phyloP scores from a whole-genome alignment of 179 eudicot genomes.

The Gypsophila paniculata region DNA sequence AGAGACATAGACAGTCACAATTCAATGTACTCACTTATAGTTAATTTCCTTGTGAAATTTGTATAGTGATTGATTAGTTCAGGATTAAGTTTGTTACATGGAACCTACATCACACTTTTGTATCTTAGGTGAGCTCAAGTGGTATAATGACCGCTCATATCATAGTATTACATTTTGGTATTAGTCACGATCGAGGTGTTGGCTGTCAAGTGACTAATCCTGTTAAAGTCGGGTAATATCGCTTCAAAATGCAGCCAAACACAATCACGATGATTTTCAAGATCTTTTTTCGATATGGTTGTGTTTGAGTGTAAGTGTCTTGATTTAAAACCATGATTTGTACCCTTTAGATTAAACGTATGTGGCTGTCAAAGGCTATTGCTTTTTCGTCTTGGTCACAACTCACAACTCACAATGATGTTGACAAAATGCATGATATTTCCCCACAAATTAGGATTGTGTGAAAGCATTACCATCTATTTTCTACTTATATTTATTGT shows the following conservation, averaged over 20 bases:
- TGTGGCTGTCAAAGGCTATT: not conserved
- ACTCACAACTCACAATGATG: not conserved
- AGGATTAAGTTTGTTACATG: not conserved
- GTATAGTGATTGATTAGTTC: not conserved
- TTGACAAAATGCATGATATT: not conserved
- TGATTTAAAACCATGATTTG: not conserved
- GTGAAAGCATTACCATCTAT: not conserved
- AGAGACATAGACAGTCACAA: not conserved
- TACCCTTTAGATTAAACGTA: not conserved
- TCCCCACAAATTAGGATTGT: not conserved
- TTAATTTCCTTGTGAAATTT: not conserved
- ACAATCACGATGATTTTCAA: too few relatives aligned
- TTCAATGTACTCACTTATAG: not conserved
- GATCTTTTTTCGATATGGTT: too few relatives aligned
- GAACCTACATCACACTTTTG: not conserved
- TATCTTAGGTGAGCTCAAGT: not conserved
- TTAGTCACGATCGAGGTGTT: too few relatives aligned
- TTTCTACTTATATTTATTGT: not conserved
- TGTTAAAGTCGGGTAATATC: too few relatives aligned
- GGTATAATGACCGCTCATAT: not conserved
- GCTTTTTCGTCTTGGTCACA: not conserved
- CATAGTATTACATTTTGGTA: too few relatives aligned
- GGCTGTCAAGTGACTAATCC: too few relatives aligned
- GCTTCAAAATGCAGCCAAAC: too few relatives aligned
- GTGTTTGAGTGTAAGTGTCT: too few relatives aligned